Evolutionary conservation across 768 basidiomycete genomes (phyloP).

Genomic region (Termitomyces heimii): DNA sequence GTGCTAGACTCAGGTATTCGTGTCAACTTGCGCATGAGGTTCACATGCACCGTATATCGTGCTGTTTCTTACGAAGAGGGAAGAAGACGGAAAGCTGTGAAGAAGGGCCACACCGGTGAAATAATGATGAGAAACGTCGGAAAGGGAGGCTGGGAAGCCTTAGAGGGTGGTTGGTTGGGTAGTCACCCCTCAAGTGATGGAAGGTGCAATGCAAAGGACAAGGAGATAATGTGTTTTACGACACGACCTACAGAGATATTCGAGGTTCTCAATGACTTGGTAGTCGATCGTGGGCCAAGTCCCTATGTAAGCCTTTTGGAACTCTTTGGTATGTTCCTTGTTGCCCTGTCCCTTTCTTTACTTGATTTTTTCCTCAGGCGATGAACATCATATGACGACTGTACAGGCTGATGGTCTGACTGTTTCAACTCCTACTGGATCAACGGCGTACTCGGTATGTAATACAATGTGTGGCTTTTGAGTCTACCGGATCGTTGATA

Average conservation of each 20-base stretch:
- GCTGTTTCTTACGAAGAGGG: constrained; percentile 73
- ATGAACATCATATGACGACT: constrained; percentile 98
- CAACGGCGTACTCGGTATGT: constrained; percentile 93
- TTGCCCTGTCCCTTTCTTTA: neutral
- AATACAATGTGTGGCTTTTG: neutral
- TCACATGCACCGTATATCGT: constrained; percentile 97
- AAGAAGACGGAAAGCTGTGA: constrained; percentile 73
- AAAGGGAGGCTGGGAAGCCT: constrained; percentile 91
- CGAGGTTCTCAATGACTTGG: constrained; percentile 93
- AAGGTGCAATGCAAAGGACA: constrained; percentile 65
- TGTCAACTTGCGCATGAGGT: constrained; percentile 97
- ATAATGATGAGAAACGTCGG: constrained; percentile 95
- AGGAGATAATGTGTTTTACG: constrained; percentile 97
- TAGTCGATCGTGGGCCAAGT: constrained; percentile 96
- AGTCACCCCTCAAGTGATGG: constrained; percentile 35
- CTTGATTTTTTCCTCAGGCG: constrained; percentile 46
- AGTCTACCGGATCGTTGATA: constrained; percentile 3
- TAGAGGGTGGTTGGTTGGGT: constrained; percentile 72
- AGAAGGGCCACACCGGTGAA: constrained; percentile 91
- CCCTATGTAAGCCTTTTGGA: constrained; percentile 96
- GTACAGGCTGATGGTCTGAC: constrained; percentile 97
- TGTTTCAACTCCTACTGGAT: constrained; percentile 95
- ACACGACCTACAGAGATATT: constrained; percentile 94
- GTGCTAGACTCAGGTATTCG: constrained; percentile 90
- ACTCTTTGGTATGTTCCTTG: constrained; percentile 73